These are phyloP conservation scores for Amniculicola lignicola DNA, from an alignment of 495 filamentous ascomycete species.

Conservation along the genomic window DNA sequence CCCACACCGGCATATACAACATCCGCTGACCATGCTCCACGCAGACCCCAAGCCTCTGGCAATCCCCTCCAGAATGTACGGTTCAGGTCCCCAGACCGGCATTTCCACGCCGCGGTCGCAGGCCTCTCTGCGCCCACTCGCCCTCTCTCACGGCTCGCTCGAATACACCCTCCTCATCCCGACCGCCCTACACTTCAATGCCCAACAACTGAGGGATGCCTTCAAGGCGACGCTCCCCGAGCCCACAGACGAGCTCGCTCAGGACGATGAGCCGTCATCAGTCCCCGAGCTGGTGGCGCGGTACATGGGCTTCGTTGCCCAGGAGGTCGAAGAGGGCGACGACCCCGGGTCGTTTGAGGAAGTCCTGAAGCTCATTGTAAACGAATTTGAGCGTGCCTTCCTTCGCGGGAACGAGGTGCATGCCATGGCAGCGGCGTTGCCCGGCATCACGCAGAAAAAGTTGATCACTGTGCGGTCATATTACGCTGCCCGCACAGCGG, in stretches of 20 bases:
- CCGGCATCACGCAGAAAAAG: conserved; percentile 87
- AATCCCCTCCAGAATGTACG: conserved; percentile 66
- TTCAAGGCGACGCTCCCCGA: conserved; percentile 80
- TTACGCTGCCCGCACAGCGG: conserved; percentile 80
- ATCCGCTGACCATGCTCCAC: no score
- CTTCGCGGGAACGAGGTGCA: conserved; percentile 95
- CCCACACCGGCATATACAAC: no score
- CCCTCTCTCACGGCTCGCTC: conserved; percentile 86
- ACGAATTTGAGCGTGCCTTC: conserved; percentile 94
- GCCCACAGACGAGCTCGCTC: conserved; percentile 92
- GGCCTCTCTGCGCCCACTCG: conserved; percentile 83
- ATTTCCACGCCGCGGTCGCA: conserved; percentile 89
- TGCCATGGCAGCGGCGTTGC: conserved; percentile 75
- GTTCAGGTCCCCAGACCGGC: conserved; percentile 85
- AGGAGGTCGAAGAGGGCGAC: conserved; percentile 84
- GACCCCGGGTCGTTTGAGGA: conserved; percentile 83
- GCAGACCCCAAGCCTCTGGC: no score
- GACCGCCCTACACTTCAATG: conserved; percentile 91
- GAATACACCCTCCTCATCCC: conserved; percentile 93
- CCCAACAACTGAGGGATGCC: conserved; percentile 81
- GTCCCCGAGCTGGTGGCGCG: conserved; percentile 83
- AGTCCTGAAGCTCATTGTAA: conserved; percentile 81
- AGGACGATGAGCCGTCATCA: conserved; percentile 96
- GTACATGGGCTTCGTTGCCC: conserved; percentile 83
- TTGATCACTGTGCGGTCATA: conserved; percentile 81